Evolutionary conservation across 345 rosid species (phyloP).

Genomic region (Populus tremula): DNA sequence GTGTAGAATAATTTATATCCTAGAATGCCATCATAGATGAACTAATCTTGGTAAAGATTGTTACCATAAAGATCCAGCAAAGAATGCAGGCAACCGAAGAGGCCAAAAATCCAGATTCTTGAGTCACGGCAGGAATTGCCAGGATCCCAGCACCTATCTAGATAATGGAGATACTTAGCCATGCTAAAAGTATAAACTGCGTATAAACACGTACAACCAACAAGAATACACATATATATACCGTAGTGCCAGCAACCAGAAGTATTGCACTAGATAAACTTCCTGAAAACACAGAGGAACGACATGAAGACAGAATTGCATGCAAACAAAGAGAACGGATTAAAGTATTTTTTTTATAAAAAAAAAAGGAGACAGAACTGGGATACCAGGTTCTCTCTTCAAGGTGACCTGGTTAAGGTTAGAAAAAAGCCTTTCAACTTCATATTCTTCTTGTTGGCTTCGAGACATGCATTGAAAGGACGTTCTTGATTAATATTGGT

Average conservation of each 20-base stretch:
- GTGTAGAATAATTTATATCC: background rate
- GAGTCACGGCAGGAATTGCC: conserved; percentile 91
- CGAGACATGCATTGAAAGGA: conserved; percentile 42
- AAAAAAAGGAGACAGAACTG: background rate
- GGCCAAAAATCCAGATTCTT: conserved; percentile 81
- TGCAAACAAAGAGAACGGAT: too few relatives aligned
- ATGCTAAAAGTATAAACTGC: background rate
- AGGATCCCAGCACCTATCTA: conserved; percentile 95
- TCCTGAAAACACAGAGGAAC: conserved; percentile 37
- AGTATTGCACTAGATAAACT: conserved; percentile 74
- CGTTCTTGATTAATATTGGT: background rate
- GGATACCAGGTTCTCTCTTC: conserved; percentile 69
- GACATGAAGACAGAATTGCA: background rate
- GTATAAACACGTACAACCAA: background rate
- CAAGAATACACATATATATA: conserved; percentile 31
- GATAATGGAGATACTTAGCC: conserved; percentile 5
- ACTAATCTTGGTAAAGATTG: background rate
- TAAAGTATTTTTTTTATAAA: too few relatives aligned
- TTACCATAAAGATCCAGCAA: conserved; percentile 86
- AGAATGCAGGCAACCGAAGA: conserved; percentile 70
- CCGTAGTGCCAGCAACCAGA: conserved; percentile 91
- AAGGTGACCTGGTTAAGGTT: conserved; percentile 72
- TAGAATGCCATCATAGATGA: background rate
- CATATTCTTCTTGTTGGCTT: conserved; percentile 34
- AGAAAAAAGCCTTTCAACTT: conserved; percentile 77